A percentile compares a stretch with the other conserved stretches of the same genome.
Conservation (phyloP, 2,329 filamentous ascomycete species). For the Myotisia sp. region DNA sequence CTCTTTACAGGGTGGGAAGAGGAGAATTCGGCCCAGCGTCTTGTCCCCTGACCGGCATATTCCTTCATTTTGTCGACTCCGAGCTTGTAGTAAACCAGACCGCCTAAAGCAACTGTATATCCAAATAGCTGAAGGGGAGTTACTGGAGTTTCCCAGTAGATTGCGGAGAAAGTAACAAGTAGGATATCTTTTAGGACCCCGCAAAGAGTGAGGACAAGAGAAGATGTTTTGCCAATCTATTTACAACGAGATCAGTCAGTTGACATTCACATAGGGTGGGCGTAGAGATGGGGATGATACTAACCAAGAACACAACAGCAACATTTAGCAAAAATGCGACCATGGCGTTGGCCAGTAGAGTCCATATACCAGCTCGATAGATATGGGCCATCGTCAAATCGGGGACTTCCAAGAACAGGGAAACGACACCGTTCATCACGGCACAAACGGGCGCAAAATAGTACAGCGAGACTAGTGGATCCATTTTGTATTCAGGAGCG, state of each 20-base stretch:
- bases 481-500: constrained; percentile 70
- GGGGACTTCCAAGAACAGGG: constrained; percentile 54
- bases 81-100: constrained; percentile 55
- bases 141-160: constrained; percentile 64
- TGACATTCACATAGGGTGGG: neutral
- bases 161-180: constrained; percentile 59
- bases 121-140: constrained; percentile 58
- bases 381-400: constrained; percentile 53
- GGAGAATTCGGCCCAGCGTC: constrained; percentile 78
- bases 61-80: constrained; percentile 68
- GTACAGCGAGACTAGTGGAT: constrained; percentile 74
- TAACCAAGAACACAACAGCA: constrained; percentile 71
- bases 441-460: constrained; percentile 81
- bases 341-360: constrained; percentile 58
- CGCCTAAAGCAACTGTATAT: constrained; percentile 56
- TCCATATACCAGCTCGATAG: constrained; percentile 48
- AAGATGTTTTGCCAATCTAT: constrained; percentile 77
- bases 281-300: constrained; percentile 20
- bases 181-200: constrained; percentile 82
- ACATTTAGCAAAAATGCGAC: constrained; percentile 71
- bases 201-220: constrained; percentile 69
- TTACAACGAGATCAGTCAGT: constrained; percentile 8
- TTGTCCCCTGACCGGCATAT: constrained; percentile 55
- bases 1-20: constrained; percentile 60
- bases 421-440: constrained; percentile 60